Base-by-base conservation (phyloP, 495 filamentous ascomycete species). In the Tuber microsphaerosporum region DNA sequence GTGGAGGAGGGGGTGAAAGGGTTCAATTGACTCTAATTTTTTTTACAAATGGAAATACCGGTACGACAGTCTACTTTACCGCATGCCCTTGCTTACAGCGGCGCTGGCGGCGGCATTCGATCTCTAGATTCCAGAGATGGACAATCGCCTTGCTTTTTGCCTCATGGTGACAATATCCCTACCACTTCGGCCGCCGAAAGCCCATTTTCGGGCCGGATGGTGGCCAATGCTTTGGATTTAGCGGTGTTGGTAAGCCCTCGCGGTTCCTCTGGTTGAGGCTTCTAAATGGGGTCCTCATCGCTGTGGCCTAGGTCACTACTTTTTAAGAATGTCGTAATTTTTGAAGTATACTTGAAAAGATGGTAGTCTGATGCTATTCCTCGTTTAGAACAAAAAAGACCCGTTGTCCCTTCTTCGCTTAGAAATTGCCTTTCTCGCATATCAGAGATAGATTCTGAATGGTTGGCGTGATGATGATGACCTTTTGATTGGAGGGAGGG, bases 181-280 rank as follows among this genome's bases (percentile, higher is more conserved):
- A 65, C 56, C 26, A 65, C 26, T 65, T 14, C 56, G 56, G 26
- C 56, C 26, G 56, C 56, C 56, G 56, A 65, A 65, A 31, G 56
- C 56, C 56, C 56, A 12, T 65, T 65, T 34, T 65, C 56, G 56
- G 56, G 56, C 56, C 56, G 56, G 56, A 65, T 65, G 26, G 26
- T 19, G 56, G n/a, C 31, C 56, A 65, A 65, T 65, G 56, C 34
- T 26, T 65, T 26, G 26, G 56, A 65, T 34, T 0, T 65, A 17
- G 31, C 56, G 56, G 56, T 31, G 26, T 65, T 34, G 26, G 26
- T 34, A 34, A 65, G 51, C 26, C 26, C 56, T 65, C 56, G 26
- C 12, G 51, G 12, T 41, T 6, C 39, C 39, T 41, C 39, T 41
- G 39, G 39, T 41, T 41, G 39, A 41, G 39, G 39, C 39, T 41